Conservation (phyloP, 2,329 filamentous ascomycete species). For the Fusarium phyllophilum region DNA sequence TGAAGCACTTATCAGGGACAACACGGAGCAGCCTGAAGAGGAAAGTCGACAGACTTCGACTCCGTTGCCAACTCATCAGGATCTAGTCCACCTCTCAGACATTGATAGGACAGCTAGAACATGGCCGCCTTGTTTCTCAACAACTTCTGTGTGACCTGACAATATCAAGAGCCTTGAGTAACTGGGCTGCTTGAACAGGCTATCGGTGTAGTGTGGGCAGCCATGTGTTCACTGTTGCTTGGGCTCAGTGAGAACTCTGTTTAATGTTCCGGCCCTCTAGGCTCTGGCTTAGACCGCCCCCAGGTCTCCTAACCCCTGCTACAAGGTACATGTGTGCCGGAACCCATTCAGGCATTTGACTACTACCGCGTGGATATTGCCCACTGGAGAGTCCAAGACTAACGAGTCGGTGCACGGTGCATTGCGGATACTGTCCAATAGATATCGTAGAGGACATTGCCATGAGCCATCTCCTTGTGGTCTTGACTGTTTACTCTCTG, state of each 20-base stretch:
- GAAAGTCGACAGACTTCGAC: conserved; percentile 12
- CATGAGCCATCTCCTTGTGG: background rate
- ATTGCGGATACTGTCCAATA: background rate
- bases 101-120: background rate
- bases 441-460: background rate
- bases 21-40: conserved; percentile 20
- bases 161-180: background rate
- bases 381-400: background rate
- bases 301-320: conserved; percentile 7
- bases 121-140: background rate
- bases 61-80: conserved; percentile 9
- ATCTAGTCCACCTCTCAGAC: background rate
- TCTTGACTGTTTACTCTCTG: background rate
- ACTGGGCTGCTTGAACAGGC: conserved; percentile 7
- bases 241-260: conserved; percentile 10
- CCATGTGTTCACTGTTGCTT: conserved; percentile 5
- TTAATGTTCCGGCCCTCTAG: background rate
- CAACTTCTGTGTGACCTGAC: background rate
- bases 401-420: background rate
- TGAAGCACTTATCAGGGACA: background rate
- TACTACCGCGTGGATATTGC: background rate
- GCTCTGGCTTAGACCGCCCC: conserved; percentile 4
- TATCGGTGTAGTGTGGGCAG: conserved; percentile 17
- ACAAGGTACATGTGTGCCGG: background rate
- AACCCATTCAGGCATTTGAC: background rate